Percentiles rank a stretch among this genome's conserved stretches.
Evolutionary conservation across 2,329 filamentous ascomycete species (phyloP).

Genomic region (Phaeophleospora eucalypticola): DNA sequence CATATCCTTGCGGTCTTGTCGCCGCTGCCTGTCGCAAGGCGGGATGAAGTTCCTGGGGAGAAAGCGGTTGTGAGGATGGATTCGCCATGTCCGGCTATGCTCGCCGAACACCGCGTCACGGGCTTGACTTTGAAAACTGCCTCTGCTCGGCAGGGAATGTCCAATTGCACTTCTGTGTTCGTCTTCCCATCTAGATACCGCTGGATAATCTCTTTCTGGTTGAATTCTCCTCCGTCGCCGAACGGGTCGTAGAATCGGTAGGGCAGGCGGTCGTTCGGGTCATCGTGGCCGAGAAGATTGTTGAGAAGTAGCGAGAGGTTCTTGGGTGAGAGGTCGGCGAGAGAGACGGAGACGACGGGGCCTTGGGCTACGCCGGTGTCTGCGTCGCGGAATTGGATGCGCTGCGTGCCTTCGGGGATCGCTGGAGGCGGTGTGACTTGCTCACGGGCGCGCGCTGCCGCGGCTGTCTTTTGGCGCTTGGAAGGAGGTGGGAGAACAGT

Average conservation of each 20-base stretch:
- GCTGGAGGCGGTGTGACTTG: conserved; percentile 63
- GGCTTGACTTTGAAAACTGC: conserved; percentile 91
- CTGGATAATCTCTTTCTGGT: conserved; percentile 35
- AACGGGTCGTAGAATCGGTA: conserved; percentile 58
- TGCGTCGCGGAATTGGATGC: conserved; percentile 81
- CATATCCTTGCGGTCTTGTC: conserved; percentile 89
- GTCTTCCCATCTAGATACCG: conserved; percentile 46
- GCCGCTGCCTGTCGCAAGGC: conserved; percentile 82
- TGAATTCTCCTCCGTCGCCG: conserved; percentile 42
- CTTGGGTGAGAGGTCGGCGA: conserved; percentile 81
- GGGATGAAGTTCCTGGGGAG: conserved; percentile 70
- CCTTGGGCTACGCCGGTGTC: conserved; percentile 64
- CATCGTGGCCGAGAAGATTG: conserved; percentile 65
- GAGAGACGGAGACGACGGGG: conserved; percentile 68
- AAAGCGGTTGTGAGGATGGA: conserved; percentile 84
- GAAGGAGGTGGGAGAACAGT: conserved; percentile 79
- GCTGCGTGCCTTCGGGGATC: conserved; percentile 62
- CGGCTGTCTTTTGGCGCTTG: conserved; percentile 78
- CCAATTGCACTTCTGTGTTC: conserved; percentile 57
- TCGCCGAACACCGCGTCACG: conserved; percentile 82
- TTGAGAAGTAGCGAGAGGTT: conserved; percentile 86
- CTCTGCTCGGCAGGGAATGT: conserved; percentile 70
- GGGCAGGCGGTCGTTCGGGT: conserved; percentile 59
- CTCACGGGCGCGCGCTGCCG: conserved; percentile 63
- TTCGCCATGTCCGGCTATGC: conserved; percentile 86